Base-by-base conservation (phyloP, 2,329 filamentous ascomycete genomes). In the Fusarium torreyae region DNA sequence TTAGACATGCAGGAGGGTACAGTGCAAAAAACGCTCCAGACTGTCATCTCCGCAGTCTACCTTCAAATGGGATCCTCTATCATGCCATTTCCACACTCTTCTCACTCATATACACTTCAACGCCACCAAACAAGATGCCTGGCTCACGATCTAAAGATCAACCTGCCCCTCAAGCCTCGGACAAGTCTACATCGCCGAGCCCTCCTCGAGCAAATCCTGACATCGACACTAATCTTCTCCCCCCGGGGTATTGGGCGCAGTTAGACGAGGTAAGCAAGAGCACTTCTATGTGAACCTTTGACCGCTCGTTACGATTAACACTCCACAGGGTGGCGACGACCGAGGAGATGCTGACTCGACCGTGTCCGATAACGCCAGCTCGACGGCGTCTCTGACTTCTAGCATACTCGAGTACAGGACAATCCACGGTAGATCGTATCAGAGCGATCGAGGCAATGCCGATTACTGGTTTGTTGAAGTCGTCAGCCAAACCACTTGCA, bases 271-370 rank as follows among this genome's bases (percentile, higher is more conserved):
- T 57, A 4, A 44, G 33, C 0, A 1, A 3, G 1, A 0, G 0
- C 0, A 34, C 1, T 1, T 0, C 1, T 14, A 5, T 8, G 3
- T 0, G 14, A 5, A 0, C 15, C 5, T 3, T 3, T 2, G 5
- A 15, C 0, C 3, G 4, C 1, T 9, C 0, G 3, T 17, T 24
- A 4, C 20, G 4, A 14, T 15, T 1, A 2, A 1, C 2, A 2
- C 3, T n/a, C 3, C 1, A 6, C 13, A 63, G 50, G 60, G 40
- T 2, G 31, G 14, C 5, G 5, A 10, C 1, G 17, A 9, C 1
- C 18, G 7, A 18, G 15, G 18, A 1, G 50, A 63, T 24, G 7
- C 2, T 1, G 50, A 57, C n/a, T 57, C 50, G 2, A 40, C 26
- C 1, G 8, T 57, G 0, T 6, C 44, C 14, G 50, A 50, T 1